Percentiles rank a stretch among this genome's conserved stretches.
These are phyloP conservation scores for Trypanosoma boissoni DNA, from an alignment of 208 protist genomes.

Conservation along the genomic window DNA sequence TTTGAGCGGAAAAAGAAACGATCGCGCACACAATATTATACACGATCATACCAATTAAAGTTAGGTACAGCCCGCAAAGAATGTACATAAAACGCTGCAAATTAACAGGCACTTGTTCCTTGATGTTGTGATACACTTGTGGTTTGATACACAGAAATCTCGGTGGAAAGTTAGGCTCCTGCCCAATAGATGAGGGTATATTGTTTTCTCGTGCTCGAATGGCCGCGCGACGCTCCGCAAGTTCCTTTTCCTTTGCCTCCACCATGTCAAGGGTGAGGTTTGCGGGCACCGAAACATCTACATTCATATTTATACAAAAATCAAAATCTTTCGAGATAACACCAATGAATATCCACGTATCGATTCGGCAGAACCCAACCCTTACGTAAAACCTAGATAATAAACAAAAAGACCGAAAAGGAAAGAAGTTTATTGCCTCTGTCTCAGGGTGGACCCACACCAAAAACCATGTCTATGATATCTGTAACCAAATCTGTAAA, in stretches of 20 bases:
- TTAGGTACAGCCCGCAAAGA: slow-evolving; percentile 60
- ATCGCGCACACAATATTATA: slow-evolving; percentile 72
- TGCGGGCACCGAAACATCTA: neutral
- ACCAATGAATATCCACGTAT: neutral
- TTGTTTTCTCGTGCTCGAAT: slow-evolving; percentile 33
- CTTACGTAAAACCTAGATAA: neutral
- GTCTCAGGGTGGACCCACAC: no score
- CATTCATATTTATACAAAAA: slow-evolving; percentile 6
- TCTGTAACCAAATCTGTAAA: no score
- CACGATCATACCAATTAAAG: slow-evolving; percentile 60
- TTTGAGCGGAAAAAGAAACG: slow-evolving; percentile 50
- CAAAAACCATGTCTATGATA: no score
- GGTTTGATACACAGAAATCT: slow-evolving; percentile 82
- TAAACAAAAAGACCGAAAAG: slow-evolving; percentile 1
- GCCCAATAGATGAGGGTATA: slow-evolving; percentile 31
- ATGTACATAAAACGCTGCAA: slow-evolving; percentile 85
- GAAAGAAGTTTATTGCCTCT: neutral
- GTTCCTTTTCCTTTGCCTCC: slow-evolving; percentile 66
- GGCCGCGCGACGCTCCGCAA: slow-evolving; percentile 42
- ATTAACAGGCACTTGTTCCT: slow-evolving; percentile 57
- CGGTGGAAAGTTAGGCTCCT: slow-evolving; percentile 80
- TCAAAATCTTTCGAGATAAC: neutral
- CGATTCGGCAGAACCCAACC: neutral
- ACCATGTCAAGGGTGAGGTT: slow-evolving; percentile 72
- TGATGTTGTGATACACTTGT: slow-evolving; percentile 83